These are phyloP conservation scores for Pachysandra terminalis DNA, from an alignment of 164 flowering plant species.

Conservation along the genomic window DNA sequence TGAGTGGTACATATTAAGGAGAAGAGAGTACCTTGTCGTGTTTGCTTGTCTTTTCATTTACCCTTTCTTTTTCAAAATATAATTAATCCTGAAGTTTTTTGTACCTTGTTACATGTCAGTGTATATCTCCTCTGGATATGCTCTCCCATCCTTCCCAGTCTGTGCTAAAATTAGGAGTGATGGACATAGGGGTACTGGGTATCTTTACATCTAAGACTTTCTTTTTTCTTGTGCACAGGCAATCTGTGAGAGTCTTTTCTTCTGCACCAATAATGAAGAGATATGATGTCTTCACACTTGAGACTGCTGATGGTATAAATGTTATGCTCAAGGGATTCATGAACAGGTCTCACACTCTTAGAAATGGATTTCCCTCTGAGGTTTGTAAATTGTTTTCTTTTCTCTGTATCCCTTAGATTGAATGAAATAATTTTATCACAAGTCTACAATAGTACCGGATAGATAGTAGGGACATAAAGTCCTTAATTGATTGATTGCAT, in stretches of 20 bases:
- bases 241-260: constrained; percentile 37
- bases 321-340: constrained; percentile 44
- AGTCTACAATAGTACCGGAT: no score
- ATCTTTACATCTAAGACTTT: neutral
- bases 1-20: no score
- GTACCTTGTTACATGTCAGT: neutral
- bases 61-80: no score
- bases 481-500: neutral
- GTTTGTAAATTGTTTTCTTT: constrained; percentile 18
- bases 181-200: neutral
- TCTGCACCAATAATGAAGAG: constrained; percentile 64
- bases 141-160: neutral
- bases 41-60: no score
- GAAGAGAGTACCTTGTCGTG: no score
- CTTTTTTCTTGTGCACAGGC: constrained; percentile 25
- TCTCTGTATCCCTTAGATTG: neutral
- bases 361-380: constrained; percentile 61
- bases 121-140: neutral
- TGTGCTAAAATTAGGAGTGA: neutral
- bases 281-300: constrained; percentile 41
- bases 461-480: neutral
- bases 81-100: no score
- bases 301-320: constrained; percentile 56
- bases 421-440: neutral
- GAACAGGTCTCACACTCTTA: constrained; percentile 40